Percentiles rank a stretch among this genome's conserved stretches.
These are phyloP conservation scores for Dissophora globulifera DNA, from an alignment of 192 early-diverging fungal genomes.

Conservation along the genomic window DNA sequence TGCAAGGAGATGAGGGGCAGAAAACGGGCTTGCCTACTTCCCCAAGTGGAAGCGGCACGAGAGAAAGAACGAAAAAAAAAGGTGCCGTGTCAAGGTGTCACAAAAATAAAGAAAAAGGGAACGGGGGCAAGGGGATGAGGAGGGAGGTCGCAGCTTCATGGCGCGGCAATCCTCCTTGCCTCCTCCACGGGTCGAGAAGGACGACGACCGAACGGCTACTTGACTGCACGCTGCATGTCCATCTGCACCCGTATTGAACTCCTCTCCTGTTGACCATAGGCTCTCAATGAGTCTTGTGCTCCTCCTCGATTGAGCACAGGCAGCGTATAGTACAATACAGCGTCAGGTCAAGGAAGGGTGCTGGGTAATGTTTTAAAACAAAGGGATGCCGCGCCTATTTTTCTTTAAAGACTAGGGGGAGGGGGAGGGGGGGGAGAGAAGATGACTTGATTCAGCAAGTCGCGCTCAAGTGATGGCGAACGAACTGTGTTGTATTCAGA, in stretches of 20 bases:
- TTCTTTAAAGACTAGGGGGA: no score
- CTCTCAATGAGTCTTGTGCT: conserved; percentile 7
- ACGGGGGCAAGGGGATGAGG: conserved; percentile 22
- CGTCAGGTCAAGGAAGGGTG: no score
- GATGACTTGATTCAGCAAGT: no score
- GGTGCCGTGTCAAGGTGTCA: background rate
- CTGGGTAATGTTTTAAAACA: no score
- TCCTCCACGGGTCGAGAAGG: background rate
- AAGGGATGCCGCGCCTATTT: no score
- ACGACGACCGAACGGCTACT: background rate
- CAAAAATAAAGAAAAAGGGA: conserved; percentile 17
- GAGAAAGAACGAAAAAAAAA: background rate
- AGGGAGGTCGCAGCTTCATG: conserved; percentile 12
- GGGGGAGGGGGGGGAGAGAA: no score
- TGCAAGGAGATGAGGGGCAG: conserved; percentile 15
- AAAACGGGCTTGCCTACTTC: background rate
- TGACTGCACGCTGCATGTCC: conserved; percentile 7
- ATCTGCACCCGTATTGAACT: conserved; percentile 1
- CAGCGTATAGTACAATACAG: no score
- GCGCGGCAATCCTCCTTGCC: conserved; percentile 15
- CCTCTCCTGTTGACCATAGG: conserved; percentile 5
- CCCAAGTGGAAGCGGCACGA: background rate
- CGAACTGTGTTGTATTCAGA: no score
- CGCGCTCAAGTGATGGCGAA: no score
- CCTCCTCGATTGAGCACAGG: no score